Conservation (phyloP, 306 rosid genomes). For the Cicer pinnatifidum region DNA sequence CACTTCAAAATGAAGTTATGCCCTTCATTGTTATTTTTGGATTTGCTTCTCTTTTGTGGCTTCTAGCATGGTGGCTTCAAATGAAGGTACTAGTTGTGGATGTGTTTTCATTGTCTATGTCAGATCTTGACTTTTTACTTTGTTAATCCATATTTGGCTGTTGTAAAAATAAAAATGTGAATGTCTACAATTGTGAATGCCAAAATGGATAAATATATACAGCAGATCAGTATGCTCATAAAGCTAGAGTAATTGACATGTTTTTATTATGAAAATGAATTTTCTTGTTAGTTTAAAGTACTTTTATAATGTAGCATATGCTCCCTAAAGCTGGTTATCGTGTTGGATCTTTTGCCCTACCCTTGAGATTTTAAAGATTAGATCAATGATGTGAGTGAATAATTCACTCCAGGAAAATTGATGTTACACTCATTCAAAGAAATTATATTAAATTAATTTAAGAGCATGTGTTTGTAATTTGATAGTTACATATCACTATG, state of each 20-base stretch:
- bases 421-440: not conserved
- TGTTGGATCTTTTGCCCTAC: constrained; percentile 38
- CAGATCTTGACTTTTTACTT: constrained; percentile 63
- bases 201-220: not conserved
- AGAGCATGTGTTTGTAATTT: not conserved
- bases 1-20: constrained; percentile 57
- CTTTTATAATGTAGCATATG: constrained; percentile 22
- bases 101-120: constrained; percentile 40
- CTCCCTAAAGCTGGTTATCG: constrained; percentile 33
- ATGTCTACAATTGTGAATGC: not conserved
- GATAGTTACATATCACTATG: not conserved
- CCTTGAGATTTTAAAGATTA: constrained; percentile 10
- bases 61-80: constrained; percentile 52
- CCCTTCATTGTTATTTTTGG: constrained; percentile 59
- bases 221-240: not conserved
- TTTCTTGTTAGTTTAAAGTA: constrained; percentile 32
- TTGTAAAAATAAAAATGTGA: constrained; percentile 17
- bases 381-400: constrained; percentile 10
- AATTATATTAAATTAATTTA: not conserved
- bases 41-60: constrained; percentile 62
- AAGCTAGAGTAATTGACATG: not conserved
- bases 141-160: constrained; percentile 43
- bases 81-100: constrained; percentile 67
- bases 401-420: not conserved
- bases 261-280: not conserved